Evolutionary conservation across 202 grass and related monocot genomes (phyloP).

Genomic region (Dendrocalamus latiflorus): DNA sequence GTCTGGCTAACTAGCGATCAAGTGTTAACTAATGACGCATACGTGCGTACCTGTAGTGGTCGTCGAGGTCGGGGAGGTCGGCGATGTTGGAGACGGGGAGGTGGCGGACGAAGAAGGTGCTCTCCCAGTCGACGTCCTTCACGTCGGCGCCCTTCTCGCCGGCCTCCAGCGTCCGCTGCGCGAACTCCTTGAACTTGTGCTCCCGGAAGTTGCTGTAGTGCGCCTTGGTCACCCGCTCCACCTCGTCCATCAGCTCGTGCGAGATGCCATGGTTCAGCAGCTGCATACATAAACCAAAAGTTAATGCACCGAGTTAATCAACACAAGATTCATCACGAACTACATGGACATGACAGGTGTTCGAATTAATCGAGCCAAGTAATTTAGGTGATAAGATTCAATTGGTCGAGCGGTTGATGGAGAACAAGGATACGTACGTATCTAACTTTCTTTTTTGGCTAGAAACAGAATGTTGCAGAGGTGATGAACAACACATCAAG

Average conservation of each 20-base stretch:
- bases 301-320: too few relatives aligned
- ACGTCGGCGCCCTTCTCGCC: slow-evolving; percentile 39
- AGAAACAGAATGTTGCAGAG: not conserved
- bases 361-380: too few relatives aligned
- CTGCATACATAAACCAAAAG: slow-evolving; percentile 1
- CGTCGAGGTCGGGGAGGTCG: slow-evolving; percentile 60
- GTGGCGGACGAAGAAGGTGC: slow-evolving; percentile 85
- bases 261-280: slow-evolving; percentile 82
- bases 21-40: not conserved
- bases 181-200: slow-evolving; percentile 57
- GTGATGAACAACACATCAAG: not conserved
- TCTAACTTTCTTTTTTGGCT: not conserved
- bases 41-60: slow-evolving; percentile 50
- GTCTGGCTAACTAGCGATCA: not conserved
- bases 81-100: slow-evolving; percentile 62
- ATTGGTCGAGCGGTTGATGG: too few relatives aligned
- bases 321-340: too few relatives aligned
- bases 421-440: not conserved
- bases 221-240: slow-evolving; percentile 75
- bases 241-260: slow-evolving; percentile 79
- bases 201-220: slow-evolving; percentile 54
- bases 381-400: too few relatives aligned
- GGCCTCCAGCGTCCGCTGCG: slow-evolving; percentile 43
- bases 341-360: too few relatives aligned
- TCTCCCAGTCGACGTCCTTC: slow-evolving; percentile 82